Conservation (phyloP, 1,284 basidiomycete genomes). For the Cryptococcus sp. region DNA sequence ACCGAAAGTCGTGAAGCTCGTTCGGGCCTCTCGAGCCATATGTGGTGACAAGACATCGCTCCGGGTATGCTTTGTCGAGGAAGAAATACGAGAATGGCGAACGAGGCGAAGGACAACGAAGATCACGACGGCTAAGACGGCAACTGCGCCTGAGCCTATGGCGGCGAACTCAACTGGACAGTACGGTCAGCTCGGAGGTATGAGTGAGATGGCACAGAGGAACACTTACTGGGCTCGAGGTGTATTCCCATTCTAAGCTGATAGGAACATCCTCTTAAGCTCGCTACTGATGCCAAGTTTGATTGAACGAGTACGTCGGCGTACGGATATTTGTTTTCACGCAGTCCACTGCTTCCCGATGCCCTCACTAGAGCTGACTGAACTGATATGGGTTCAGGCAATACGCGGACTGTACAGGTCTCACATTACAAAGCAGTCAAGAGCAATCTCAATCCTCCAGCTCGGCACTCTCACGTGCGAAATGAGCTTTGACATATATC, state of each 20-base stretch:
- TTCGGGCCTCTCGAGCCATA: neutral
- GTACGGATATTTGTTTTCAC: too few species aligned
- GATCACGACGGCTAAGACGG: conserved; percentile 26
- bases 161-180: conserved; percentile 33
- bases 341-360: too few species aligned
- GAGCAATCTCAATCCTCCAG: too few species aligned
- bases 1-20: neutral
- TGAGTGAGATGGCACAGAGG: neutral
- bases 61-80: neutral
- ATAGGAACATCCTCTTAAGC: neutral
- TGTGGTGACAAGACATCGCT: neutral
- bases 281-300: too few species aligned
- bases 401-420: too few species aligned
- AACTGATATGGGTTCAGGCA: too few species aligned
- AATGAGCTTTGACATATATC: too few species aligned
- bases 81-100: neutral
- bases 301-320: too few species aligned
- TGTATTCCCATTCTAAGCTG: conserved; percentile 8
- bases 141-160: conserved; percentile 24
- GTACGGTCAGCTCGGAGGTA: too few species aligned
- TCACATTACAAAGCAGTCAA: too few species aligned
- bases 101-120: conserved; percentile 6
- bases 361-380: too few species aligned
- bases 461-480: too few species aligned
- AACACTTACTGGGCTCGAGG: conserved; percentile 15